Base-by-base conservation (phyloP, 179 eudicot species). In the Monotropa hypopitys region DNA sequence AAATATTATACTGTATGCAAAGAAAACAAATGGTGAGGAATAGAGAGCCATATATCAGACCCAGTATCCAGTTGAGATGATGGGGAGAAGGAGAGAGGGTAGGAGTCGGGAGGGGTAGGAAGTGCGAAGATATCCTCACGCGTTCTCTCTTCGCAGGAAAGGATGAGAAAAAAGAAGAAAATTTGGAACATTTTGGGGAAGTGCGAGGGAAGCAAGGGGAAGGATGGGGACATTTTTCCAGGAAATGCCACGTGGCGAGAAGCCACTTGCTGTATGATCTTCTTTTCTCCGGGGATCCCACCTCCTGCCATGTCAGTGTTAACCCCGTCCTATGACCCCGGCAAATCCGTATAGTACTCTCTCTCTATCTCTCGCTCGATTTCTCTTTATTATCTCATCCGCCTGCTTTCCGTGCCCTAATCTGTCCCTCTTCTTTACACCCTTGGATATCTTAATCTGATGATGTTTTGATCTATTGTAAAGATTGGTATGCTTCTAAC, bases 271-370 rank as follows among this genome's bases (percentile, higher is more conserved):
- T 66, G 73, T 7, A 72, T 51, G 78, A 47, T 38, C 49, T 70
- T 77, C 50, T n/a, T n/a, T n/a, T 38, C 77, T 32, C 77, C 56
- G 75, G 28, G 80, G 80, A 56, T 53, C 72, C 66, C 86, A 77
- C 75, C 78, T 57, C 75, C 81, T 81, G 82, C 84, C 80, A 62
- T 84, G 86, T 81, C 86, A 84, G 80, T 84, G 72, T 76, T 75
- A 74, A 54, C 77, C 78, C 75, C 82, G 79, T 71, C 78, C 78
- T 65, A 76, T 79, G 81, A 79, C 86, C 81, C 62, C 84, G 79
- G 77, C 82, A 75, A 72, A 67, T 81, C 76, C 82, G 76, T 79
- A 74, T 72, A 62, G 53, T 78, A 73, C 67, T 47, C 76, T 21
- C 72, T 49, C 73, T 82, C 77, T 75, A 79, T 70, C 77, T 82